Conservation (phyloP, 257 asterid genomes). For the Dorcoceras hygrometricum region DNA sequence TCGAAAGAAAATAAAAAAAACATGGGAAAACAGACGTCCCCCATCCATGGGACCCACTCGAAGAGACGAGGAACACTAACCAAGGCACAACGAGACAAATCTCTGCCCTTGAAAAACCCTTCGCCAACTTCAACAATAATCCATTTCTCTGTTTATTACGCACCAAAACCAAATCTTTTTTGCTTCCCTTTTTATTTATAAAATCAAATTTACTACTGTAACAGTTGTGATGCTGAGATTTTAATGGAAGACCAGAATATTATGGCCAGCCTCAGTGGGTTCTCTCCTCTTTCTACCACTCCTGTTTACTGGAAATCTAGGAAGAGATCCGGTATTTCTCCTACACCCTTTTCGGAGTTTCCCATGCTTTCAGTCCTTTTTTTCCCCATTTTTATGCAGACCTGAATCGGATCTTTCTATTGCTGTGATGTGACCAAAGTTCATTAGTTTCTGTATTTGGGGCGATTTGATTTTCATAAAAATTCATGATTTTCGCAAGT, state of each 20-base stretch:
- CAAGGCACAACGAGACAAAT: neutral
- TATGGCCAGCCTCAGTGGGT: conserved; percentile 47
- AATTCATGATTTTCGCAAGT: too few species aligned
- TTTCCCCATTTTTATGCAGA: neutral
- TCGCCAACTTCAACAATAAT: neutral
- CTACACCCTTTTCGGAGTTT: neutral
- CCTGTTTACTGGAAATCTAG: conserved; percentile 88
- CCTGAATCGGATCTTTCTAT: neutral
- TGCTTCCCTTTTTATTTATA: too few species aligned
- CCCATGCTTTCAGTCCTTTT: neutral
- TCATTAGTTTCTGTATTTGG: neutral
- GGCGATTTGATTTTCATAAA: too few species aligned
- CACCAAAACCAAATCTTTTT: neutral
- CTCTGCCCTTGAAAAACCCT: neutral
- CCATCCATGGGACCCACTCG: neutral
- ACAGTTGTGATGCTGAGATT: neutral
- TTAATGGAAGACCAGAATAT: conserved; percentile 50
- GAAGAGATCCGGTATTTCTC: conserved; percentile 50
- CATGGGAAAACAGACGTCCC: neutral
- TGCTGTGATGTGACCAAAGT: too few species aligned
- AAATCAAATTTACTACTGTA: too few species aligned
- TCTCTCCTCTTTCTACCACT: conserved; percentile 70
- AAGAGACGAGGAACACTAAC: neutral
- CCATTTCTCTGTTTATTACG: neutral
- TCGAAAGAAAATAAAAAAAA: too few species aligned